A percentile compares a stretch with the other conserved stretches of the same genome.
Conservation (phyloP, 257 asterid species). For the Fraxinus pennsylvanica region DNA sequence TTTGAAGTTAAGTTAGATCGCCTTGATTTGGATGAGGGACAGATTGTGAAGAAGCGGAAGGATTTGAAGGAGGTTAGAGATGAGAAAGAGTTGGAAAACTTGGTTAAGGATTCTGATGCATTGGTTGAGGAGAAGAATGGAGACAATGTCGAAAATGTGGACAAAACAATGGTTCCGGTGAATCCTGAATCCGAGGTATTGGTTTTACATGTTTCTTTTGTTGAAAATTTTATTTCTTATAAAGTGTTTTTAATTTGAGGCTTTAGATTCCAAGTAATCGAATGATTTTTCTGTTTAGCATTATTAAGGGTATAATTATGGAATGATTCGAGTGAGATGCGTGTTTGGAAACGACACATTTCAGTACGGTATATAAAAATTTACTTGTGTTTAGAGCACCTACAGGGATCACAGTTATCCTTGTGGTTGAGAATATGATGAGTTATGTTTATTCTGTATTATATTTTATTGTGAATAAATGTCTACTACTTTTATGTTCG, state of each 20-base stretch:
- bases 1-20: conserved; percentile 30
- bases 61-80: conserved; percentile 32
- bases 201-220: background rate
- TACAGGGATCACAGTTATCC: background rate
- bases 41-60: background rate
- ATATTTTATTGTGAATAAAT: background rate
- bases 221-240: background rate
- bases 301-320: background rate
- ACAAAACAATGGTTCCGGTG: conserved; percentile 23
- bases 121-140: conserved; percentile 36
- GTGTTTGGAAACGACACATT: background rate
- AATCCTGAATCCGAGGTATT: conserved; percentile 36
- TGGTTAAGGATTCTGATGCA: conserved; percentile 36
- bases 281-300: conserved; percentile 16
- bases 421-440: background rate
- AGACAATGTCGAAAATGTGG: conserved; percentile 28
- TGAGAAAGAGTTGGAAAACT: conserved; percentile 22
- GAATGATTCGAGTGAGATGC: background rate
- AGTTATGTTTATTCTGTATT: background rate
- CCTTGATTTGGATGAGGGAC: conserved; percentile 13
- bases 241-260: background rate
- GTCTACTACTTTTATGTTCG: background rate
- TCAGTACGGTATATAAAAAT: background rate
- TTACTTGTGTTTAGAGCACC: background rate
- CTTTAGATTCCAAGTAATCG: conserved; percentile 12